Evolutionary conservation across 345 rosid genomes (phyloP).

Genomic region (Eucalyptus urophylla): DNA sequence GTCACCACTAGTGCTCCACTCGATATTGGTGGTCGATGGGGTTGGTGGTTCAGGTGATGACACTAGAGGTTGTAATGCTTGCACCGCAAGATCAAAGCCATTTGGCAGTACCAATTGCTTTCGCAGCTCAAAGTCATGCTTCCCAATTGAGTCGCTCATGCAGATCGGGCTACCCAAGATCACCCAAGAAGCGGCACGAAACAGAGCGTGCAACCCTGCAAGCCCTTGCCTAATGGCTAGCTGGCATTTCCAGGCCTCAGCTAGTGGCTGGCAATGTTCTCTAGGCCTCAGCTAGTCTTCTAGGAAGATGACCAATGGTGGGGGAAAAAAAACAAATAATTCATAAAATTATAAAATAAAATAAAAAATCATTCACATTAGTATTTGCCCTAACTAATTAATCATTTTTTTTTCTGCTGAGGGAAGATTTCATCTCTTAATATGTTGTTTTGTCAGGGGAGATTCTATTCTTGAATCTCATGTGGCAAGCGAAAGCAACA

Average conservation of each 20-base stretch:
- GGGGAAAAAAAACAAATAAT: too few species aligned
- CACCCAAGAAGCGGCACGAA: slow-evolving; percentile 83
- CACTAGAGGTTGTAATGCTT: slow-evolving; percentile 63
- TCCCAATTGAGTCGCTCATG: slow-evolving; percentile 61
- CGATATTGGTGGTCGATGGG: slow-evolving; percentile 28
- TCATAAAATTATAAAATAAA: not conserved
- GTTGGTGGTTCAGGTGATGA: slow-evolving; percentile 34
- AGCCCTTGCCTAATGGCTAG: not conserved
- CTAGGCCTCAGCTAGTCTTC: not conserved
- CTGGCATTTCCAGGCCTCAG: not conserved
- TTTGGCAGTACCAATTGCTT: slow-evolving; percentile 54
- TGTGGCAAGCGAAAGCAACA: not conserved
- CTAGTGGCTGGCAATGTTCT: too few species aligned
- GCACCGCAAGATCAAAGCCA: slow-evolving; percentile 69
- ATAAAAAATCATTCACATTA: not conserved
- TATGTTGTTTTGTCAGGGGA: not conserved
- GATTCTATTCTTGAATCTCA: not conserved
- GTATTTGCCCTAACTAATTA: too few species aligned
- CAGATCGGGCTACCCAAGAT: slow-evolving; percentile 83
- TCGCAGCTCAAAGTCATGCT: slow-evolving; percentile 54
- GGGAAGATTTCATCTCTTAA: not conserved
- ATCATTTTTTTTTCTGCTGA: not conserved
- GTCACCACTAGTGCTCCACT: slow-evolving; percentile 59
- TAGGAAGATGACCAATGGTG: not conserved
- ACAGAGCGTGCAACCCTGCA: slow-evolving; percentile 37